Base-by-base conservation (phyloP, 768 basidiomycete genomes). In the Boletus sensibilis region DNA sequence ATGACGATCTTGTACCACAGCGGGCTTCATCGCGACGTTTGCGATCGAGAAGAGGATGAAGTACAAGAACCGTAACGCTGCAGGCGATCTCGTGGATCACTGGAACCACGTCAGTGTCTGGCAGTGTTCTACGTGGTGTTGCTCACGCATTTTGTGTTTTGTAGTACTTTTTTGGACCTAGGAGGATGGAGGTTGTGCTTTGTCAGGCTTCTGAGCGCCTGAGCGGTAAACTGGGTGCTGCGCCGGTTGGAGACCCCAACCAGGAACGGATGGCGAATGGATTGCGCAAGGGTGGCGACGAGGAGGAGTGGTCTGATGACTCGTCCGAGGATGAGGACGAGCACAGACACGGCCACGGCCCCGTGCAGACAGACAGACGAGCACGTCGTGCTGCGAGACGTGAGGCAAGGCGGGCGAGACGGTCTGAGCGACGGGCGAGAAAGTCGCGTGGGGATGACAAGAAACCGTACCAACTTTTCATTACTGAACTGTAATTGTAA, bases 121-220 rank as follows among this genome's bases (percentile, higher is more conserved):
- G 3, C n/a, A 21, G n/a, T n/a, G 11, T 34, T 27, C n/a, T 18
- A 9, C 20, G 25, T 38, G 13, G 9, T 21, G 3, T 38, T n/a
- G 21, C 31, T 60, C 4, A 31, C 23, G 2, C 5, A n/a, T 37
- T 0, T 23, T 11, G 35, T 44, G 8, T 29, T 29, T 29, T 18
- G 44, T 43, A 82, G 81, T 72, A 75, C 67, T 82, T 81, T 71
- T 82, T 82, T 54, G 73, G 75, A 41, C 77, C 75, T 13, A 75
- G 81, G 13, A 59, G 66, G 56, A 72, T 82, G 59, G 74, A 80
- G n/a, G 72, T 74, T 31, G 68, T 74, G 53, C 70, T 82, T 0
- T 64, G 69, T 23, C 71, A 73, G 51, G 69, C 56, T 4, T 54
- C 65, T 6, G 64, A 71, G 50, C 63, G 71, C n/a, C 38, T 71